A percentile compares a stretch with the other conserved stretches of the same genome.
phyloP scores from a whole-genome alignment of 2,329 filamentous ascomycete genomes.

The Raffaelea deltoideospora region DNA sequence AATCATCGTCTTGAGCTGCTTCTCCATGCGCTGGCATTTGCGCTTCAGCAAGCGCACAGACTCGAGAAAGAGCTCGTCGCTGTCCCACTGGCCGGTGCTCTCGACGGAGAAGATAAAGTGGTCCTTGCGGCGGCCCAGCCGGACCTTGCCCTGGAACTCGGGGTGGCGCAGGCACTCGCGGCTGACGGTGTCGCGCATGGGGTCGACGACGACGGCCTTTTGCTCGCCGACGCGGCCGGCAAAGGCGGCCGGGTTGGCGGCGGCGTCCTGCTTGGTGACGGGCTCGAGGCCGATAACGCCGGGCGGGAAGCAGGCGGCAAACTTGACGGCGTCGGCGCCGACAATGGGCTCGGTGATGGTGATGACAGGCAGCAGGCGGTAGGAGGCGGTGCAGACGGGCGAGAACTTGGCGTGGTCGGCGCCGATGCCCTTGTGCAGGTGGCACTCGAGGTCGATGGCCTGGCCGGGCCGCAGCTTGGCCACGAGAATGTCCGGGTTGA shows the following conservation, averaged over 20 bases:
- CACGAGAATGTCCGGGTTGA: slow-evolving; percentile 85
- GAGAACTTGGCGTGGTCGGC: slow-evolving; percentile 95
- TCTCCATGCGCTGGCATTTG: slow-evolving; percentile 64
- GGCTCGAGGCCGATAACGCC: slow-evolving; percentile 74
- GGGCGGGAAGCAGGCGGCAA: slow-evolving; percentile 72
- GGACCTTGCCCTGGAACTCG: slow-evolving; percentile 92
- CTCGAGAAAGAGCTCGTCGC: slow-evolving; percentile 86
- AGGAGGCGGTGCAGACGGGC: slow-evolving; percentile 86
- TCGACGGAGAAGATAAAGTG: slow-evolving; percentile 97
- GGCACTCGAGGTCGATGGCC: slow-evolving; percentile 71
- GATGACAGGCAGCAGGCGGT: slow-evolving; percentile 81
- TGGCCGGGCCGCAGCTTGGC: slow-evolving; percentile 89
- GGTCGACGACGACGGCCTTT: slow-evolving; percentile 75
- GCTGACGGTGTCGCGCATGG: slow-evolving; percentile 91
- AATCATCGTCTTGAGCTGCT: slow-evolving; percentile 52
- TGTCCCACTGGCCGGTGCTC: slow-evolving; percentile 89
- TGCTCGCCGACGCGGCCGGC: slow-evolving; percentile 62
- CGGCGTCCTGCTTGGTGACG: slow-evolving; percentile 52
- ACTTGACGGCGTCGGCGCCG: slow-evolving; percentile 76
- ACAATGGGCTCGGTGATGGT: slow-evolving; percentile 70
- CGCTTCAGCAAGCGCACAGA: slow-evolving; percentile 70
- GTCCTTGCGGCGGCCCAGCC: slow-evolving; percentile 75
- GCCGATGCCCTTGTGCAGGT: slow-evolving; percentile 89
- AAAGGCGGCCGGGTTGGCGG: slow-evolving; percentile 47
- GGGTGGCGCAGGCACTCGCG: slow-evolving; percentile 81